Conservation (phyloP, 148 eudicot species). For the Rhododendron vialii region DNA sequence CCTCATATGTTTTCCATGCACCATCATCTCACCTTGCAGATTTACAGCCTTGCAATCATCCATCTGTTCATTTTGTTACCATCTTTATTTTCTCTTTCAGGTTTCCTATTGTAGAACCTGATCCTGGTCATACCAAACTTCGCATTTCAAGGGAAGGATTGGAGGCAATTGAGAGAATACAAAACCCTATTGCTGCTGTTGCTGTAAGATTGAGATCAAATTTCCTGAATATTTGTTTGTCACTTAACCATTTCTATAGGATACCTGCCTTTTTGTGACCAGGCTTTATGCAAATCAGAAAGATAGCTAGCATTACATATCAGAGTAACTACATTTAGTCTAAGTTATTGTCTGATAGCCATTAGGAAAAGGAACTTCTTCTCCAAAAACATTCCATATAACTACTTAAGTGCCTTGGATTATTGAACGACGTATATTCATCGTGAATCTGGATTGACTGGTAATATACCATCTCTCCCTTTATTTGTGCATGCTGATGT, state of each 20-base stretch:
- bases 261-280: not conserved
- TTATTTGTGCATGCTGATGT: not conserved
- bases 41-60: not conserved
- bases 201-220: constrained; percentile 57
- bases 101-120: constrained; percentile 96
- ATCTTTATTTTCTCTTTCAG: constrained; percentile 30
- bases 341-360: not conserved
- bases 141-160: constrained; percentile 83
- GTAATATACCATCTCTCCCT: not conserved
- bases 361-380: not conserved
- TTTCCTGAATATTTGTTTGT: not conserved
- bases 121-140: constrained; percentile 93
- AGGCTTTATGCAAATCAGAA: not conserved
- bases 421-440: not conserved
- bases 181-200: constrained; percentile 81
- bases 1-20: not conserved
- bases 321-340: not conserved
- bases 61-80: not conserved
- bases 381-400: not conserved
- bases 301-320: not conserved
- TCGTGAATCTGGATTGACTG: not conserved
- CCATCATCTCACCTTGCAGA: not conserved
- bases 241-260: not conserved
- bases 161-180: constrained; percentile 83
- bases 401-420: not conserved